These are phyloP conservation scores for Hypoxylon sp. DNA, from an alignment of 2,329 filamentous ascomycete species.

Conservation along the genomic window DNA sequence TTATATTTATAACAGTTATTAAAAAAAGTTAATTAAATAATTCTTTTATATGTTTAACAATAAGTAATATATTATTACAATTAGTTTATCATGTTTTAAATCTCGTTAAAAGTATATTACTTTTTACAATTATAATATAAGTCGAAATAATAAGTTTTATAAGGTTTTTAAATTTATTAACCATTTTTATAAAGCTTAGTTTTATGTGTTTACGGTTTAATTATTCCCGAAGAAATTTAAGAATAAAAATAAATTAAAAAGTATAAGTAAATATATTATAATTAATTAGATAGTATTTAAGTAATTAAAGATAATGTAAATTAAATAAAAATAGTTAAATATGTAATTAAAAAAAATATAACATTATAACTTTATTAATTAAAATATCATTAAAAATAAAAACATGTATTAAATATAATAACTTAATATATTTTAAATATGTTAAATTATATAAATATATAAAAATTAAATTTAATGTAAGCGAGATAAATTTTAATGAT, in stretches of 20 bases:
- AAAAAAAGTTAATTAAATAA: conserved; percentile 5
- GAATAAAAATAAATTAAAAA: neutral
- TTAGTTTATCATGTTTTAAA: neutral
- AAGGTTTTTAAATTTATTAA: neutral
- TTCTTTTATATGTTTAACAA: neutral
- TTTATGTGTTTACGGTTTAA: neutral
- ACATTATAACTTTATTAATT: neutral
- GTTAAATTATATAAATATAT: neutral
- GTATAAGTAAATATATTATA: neutral
- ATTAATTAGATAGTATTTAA: neutral
- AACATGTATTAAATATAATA: neutral
- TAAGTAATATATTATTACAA: neutral
- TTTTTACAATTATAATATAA: conserved; percentile 1
- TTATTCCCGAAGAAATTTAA: neutral
- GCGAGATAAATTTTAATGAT: neutral
- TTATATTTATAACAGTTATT: neutral
- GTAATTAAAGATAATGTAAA: neutral
- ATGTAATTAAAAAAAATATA: neutral
- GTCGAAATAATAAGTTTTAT: neutral
- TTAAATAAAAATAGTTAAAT: neutral
- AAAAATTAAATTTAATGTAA: conserved; percentile 8
- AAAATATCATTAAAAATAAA: neutral
- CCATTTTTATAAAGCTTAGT: neutral
- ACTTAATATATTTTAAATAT: conserved; percentile 9
- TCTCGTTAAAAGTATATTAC: neutral